Evolutionary conservation across 169 alveolate species (phyloP).

Genomic region (Plasmodium blacklocki): DNA sequence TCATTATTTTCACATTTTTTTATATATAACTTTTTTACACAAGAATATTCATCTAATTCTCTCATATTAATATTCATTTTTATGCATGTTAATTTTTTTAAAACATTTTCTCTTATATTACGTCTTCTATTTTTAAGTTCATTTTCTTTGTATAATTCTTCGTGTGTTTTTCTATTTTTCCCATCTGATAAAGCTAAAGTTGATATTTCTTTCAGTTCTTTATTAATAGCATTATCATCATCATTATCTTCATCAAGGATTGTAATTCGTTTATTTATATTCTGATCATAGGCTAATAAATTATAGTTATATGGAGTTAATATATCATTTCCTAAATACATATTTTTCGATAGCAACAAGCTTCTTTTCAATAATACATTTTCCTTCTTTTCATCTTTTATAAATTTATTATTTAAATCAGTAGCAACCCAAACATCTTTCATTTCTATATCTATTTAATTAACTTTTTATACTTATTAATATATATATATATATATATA

Average conservation of each 20-base stretch:
- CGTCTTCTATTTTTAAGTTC: conserved; percentile 49
- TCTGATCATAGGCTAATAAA: conserved; percentile 54
- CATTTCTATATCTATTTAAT: conserved; percentile 20
- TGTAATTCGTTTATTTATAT: conserved; percentile 43
- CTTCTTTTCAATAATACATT: conserved; percentile 25
- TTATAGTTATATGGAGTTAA: conserved; percentile 69
- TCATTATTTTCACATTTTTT: conserved; percentile 46
- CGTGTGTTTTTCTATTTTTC: conserved; percentile 19
- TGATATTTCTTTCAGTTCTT: conserved; percentile 59
- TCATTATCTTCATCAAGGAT: conserved; percentile 34
- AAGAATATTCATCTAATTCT: conserved; percentile 70
- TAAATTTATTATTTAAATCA: background rate
- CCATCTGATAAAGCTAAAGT: conserved; percentile 33
- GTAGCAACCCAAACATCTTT: conserved; percentile 10
- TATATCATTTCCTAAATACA: conserved; percentile 70
- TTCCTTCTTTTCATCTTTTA: conserved; percentile 20
- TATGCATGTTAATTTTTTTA: conserved; percentile 59
- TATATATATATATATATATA: too few relatives aligned
- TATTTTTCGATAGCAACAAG: conserved; percentile 56
- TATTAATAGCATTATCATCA: conserved; percentile 5
- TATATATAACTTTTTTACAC: conserved; percentile 59
- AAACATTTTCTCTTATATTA: conserved; percentile 59
- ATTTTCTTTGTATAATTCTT: conserved; percentile 67
- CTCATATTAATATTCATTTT: conserved; percentile 67
- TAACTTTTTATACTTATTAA: background rate